Percentiles rank a stretch among this genome's conserved stretches.
phyloP scores from a whole-genome alignment of 1,284 basidiomycete species.

The Pulveroboletus sp. region DNA sequence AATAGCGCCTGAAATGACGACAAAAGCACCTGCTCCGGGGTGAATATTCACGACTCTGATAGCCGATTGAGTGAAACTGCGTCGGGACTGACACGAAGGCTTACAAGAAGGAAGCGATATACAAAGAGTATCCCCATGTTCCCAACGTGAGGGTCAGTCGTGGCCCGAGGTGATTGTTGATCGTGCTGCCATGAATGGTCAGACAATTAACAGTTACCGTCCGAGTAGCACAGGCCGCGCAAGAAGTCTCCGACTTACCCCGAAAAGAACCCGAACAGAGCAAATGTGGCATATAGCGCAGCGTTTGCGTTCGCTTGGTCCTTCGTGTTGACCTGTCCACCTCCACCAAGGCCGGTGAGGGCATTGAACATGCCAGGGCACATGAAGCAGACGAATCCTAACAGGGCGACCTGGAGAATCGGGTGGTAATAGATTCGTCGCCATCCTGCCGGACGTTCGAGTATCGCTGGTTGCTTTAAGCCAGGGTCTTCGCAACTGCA shows the following conservation, averaged over 20 bases:
- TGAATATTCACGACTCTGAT: constrained; percentile 48
- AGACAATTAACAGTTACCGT: no score
- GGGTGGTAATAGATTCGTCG: constrained; percentile 40
- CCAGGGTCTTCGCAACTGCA: constrained; percentile 11
- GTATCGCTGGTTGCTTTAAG: constrained; percentile 19
- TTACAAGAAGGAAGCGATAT: constrained; percentile 55
- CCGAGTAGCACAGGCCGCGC: no score
- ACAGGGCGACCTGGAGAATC: constrained; percentile 34
- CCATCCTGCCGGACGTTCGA: constrained; percentile 36
- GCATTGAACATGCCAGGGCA: constrained; percentile 38
- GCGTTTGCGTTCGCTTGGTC: constrained; percentile 40
- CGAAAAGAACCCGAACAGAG: constrained; percentile 48
- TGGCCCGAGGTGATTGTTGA: constrained; percentile 57
- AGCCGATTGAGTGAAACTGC: not conserved
- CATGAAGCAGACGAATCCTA: constrained; percentile 48
- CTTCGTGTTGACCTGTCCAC: constrained; percentile 39
- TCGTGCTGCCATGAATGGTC: constrained; percentile 36
- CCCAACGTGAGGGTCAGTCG: constrained; percentile 56
- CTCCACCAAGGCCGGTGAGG: constrained; percentile 42
- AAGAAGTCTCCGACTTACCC: constrained; percentile 33
- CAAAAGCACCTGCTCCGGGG: constrained; percentile 44
- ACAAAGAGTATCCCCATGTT: constrained; percentile 53
- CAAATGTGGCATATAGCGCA: constrained; percentile 49
- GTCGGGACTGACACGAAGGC: not conserved
- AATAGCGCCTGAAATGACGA: constrained; percentile 57